Evolutionary conservation across 768 basidiomycete genomes (phyloP).

Genomic region (Imleria badia): DNA sequence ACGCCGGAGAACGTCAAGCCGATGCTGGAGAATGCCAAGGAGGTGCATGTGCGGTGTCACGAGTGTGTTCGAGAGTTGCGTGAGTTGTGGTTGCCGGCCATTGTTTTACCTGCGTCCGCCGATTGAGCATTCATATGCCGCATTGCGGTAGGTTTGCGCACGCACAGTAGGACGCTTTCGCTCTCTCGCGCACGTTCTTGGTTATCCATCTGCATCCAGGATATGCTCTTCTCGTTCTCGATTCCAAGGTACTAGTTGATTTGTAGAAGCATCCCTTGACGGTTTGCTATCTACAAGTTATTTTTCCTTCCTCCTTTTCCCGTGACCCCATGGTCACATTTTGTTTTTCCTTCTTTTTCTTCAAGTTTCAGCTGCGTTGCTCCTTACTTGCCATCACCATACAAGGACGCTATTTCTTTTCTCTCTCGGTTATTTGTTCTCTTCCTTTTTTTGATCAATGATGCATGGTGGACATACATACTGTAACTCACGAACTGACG

Average conservation of each 20-base stretch:
- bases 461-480: slow-evolving; percentile 14
- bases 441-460: not conserved
- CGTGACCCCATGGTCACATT: not conserved
- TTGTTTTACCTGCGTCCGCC: not conserved
- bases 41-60: slow-evolving; percentile 62
- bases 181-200: not conserved
- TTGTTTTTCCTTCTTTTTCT: not conserved
- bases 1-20: slow-evolving; percentile 89
- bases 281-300: not conserved
- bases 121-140: not conserved
- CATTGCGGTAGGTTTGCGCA: not conserved
- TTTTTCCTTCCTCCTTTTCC: not conserved
- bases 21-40: slow-evolving; percentile 74
- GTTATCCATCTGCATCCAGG: not conserved
- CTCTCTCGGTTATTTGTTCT: not conserved
- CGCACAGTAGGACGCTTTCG: too few relatives aligned
- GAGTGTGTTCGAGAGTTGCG: slow-evolving; percentile 73
- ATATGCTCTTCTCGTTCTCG: not conserved
- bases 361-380: not conserved
- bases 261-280: slow-evolving; percentile 13
- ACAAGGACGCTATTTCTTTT: slow-evolving; percentile 20
- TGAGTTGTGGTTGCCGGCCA: slow-evolving; percentile 30
- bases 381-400: slow-evolving; percentile 8
- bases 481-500: slow-evolving; percentile 24
- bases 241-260: slow-evolving; percentile 1